phyloP scores from a whole-genome alignment of 2,329 filamentous ascomycete species.

The Calonectria multiphialidica region DNA sequence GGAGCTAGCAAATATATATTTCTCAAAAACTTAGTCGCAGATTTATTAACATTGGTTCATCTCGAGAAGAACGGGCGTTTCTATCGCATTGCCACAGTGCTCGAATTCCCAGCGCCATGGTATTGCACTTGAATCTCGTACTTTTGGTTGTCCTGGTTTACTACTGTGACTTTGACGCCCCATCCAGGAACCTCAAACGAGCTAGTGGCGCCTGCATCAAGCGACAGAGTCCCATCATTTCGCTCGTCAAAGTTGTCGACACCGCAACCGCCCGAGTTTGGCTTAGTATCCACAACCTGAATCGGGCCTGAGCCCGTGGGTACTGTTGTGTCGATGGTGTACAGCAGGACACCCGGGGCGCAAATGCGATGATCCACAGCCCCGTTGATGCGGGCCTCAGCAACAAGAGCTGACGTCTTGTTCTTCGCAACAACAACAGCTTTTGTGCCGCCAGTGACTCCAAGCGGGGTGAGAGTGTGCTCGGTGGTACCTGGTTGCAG shows the following conservation, averaged over 20 bases:
- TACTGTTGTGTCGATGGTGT: constrained; percentile 46
- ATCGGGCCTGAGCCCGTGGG: constrained; percentile 47
- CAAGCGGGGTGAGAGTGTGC: constrained; percentile 37
- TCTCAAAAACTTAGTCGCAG: neutral
- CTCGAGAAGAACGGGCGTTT: neutral
- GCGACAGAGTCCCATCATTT: constrained; percentile 48
- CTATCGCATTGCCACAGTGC: neutral
- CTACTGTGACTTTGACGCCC: constrained; percentile 30
- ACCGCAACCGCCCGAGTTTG: constrained; percentile 44
- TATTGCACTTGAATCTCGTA: constrained; percentile 20
- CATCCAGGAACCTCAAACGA: constrained; percentile 25
- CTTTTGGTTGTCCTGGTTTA: constrained; percentile 9
- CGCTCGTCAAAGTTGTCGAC: constrained; percentile 37
- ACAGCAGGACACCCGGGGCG: constrained; percentile 49
- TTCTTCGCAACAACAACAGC: constrained; percentile 27
- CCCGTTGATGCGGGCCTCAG: constrained; percentile 44
- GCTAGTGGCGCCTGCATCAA: constrained; percentile 1
- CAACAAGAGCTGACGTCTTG: constrained; percentile 43
- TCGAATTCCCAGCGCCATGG: neutral
- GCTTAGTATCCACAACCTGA: constrained; percentile 48
- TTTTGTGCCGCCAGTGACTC: constrained; percentile 29
- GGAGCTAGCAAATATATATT: no score
- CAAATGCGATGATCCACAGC: constrained; percentile 45
- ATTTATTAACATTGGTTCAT: neutral
- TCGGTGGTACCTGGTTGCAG: constrained; percentile 36